A percentile compares a stretch with the other conserved stretches of the same genome.
Conservation (phyloP, 169 alveolate species). For the Plasmodium knowlesi region DNA sequence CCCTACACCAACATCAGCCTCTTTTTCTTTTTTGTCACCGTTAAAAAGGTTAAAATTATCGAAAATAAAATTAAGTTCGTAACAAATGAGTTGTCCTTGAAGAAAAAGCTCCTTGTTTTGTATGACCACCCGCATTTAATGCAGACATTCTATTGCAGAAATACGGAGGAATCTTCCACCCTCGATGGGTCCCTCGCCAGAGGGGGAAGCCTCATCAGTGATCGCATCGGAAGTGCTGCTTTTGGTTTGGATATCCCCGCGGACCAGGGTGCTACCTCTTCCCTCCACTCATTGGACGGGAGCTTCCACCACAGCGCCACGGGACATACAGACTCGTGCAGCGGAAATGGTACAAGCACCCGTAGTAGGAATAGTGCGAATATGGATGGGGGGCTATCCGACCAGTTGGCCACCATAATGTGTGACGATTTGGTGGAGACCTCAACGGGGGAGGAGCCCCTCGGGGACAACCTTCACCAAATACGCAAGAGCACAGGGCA, state of each 20-base stretch:
- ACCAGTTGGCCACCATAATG: not conserved
- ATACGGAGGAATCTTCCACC: not conserved
- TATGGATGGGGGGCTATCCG: not conserved
- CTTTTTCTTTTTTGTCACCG: constrained; percentile 36
- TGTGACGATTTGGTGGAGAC: not conserved
- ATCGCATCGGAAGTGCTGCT: not conserved
- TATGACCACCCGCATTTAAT: constrained; percentile 32
- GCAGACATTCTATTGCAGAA: not conserved
- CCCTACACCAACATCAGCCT: constrained; percentile 53
- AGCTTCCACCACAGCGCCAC: not conserved
- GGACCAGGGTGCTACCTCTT: not conserved
- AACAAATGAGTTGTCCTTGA: constrained; percentile 10
- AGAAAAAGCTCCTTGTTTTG: constrained; percentile 31
- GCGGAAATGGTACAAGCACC: not conserved
- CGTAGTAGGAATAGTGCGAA: too few relatives aligned
- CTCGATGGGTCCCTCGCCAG: not conserved
- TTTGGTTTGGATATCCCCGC: not conserved
- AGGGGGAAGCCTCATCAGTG: not conserved
- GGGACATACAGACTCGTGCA: not conserved
- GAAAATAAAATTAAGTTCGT: constrained; percentile 48
- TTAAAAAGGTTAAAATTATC: constrained; percentile 42
- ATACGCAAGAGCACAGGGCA: not conserved
- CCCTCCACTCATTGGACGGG: not conserved
- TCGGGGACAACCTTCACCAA: not conserved
- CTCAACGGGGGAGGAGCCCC: not conserved